Conservation (phyloP, 129 eudicot species). For the Centrapalus pauciflorus region DNA sequence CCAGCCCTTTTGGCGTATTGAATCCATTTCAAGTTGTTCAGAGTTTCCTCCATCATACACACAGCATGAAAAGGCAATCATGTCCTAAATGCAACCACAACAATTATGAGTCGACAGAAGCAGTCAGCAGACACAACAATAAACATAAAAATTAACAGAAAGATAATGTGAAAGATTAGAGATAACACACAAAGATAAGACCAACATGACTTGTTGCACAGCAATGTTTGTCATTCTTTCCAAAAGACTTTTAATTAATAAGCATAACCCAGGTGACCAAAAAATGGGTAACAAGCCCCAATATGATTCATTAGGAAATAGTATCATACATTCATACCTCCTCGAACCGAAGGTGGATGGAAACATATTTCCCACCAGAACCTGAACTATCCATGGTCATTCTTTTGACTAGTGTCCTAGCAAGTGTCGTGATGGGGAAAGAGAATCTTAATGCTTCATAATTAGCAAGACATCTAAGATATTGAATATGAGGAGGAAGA, state of each 20-base stretch:
- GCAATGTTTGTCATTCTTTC: neutral
- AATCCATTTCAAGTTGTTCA: conserved; percentile 56
- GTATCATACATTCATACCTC: too few species aligned
- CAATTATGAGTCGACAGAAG: neutral
- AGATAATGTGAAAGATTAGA: neutral
- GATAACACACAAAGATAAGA: neutral
- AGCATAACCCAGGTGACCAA: neutral
- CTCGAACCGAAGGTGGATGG: conserved; percentile 88
- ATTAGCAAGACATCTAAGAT: conserved; percentile 74
- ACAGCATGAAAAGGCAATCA: conserved; percentile 90
- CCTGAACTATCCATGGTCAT: conserved; percentile 57
- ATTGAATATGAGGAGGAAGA: conserved; percentile 67
- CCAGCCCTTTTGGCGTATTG: conserved; percentile 71
- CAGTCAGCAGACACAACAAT: conserved; percentile 13
- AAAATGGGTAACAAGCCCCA: neutral
- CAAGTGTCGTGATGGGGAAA: conserved; percentile 49
- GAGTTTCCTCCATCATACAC: conserved; percentile 63
- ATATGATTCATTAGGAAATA: neutral
- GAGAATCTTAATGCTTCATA: conserved; percentile 77
- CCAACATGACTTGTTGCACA: neutral
- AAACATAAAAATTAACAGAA: neutral
- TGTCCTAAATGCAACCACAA: conserved; percentile 43
- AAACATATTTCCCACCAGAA: conserved; percentile 65
- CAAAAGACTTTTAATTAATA: neutral
- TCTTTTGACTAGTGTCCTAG: conserved; percentile 44